Evolutionary conservation across 495 filamentous ascomycete species (phyloP).

Genomic region (Penicillium paxilli): DNA sequence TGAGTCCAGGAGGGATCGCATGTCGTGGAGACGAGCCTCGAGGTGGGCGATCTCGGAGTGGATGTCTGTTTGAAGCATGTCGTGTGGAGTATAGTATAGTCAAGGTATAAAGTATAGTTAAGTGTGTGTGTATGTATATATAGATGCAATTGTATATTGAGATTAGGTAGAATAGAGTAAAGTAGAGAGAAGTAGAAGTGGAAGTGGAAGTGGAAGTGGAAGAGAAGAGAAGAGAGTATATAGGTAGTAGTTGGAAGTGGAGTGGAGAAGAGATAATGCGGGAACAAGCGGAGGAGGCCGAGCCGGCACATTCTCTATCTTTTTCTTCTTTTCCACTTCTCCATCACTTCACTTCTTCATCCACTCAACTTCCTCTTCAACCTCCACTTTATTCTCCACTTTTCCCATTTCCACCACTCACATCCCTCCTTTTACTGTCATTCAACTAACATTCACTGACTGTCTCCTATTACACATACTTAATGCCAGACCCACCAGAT

Average conservation of each 20-base stretch:
- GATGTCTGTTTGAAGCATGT: conserved; percentile 19
- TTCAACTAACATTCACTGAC: conserved; percentile 7
- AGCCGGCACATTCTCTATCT: no score
- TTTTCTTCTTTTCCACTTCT: no score
- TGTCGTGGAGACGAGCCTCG: conserved; percentile 23
- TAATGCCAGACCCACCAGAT: not conserved
- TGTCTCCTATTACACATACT: not conserved
- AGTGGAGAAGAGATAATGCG: no score
- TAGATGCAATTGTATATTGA: conserved; percentile 5
- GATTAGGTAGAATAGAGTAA: no score
- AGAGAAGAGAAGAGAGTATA: not conserved
- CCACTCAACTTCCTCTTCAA: no score
- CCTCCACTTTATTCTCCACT: no score
- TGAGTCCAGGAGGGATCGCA: conserved; percentile 21
- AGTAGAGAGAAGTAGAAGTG: conserved; percentile 2
- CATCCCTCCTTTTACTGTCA: no score
- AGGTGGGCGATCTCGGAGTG: conserved; percentile 21
- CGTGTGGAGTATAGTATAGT: not conserved
- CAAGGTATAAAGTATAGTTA: not conserved
- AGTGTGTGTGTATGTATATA: conserved; percentile 1
- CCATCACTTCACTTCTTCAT: no score
- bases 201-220: conserved; percentile 14
- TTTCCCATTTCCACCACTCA: no score
- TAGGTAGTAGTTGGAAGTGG: no score
- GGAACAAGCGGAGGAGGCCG: conserved; percentile 15